Evolutionary conservation across 305 asterid species (phyloP).

Genomic region (Solanum hybrid): DNA sequence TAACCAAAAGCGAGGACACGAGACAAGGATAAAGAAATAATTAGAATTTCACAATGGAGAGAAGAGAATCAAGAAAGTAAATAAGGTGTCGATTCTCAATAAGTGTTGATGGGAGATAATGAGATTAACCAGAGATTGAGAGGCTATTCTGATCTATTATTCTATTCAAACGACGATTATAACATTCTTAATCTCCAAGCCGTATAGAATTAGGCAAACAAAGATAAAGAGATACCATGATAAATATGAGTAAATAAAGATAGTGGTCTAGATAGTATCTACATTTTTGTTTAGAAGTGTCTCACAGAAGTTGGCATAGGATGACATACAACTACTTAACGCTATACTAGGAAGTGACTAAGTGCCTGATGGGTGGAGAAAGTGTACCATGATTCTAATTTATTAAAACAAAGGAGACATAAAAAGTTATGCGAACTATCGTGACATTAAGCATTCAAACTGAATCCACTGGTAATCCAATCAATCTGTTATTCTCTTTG

Average conservation of each 20-base stretch:
- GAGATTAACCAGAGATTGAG: neutral
- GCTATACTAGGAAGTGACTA: neutral
- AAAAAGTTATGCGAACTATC: neutral
- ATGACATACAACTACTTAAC: neutral
- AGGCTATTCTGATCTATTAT: neutral
- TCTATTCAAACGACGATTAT: neutral
- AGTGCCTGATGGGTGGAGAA: neutral
- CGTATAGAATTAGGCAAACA: neutral
- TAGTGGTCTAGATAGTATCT: neutral
- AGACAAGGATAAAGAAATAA: neutral
- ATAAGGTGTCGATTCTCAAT: neutral
- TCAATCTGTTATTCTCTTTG: neutral
- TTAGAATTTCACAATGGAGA: neutral
- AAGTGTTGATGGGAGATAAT: neutral
- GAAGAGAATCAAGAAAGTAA: neutral
- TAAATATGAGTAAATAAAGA: neutral
- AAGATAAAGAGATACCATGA: neutral
- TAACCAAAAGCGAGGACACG: neutral
- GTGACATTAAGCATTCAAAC: neutral
- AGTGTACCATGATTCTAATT: neutral
- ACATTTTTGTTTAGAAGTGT: neutral
- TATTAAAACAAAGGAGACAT: neutral
- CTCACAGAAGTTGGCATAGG: neutral
- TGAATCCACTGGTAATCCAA: neutral
- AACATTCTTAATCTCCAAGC: neutral